phyloP scores from a whole-genome alignment of 306 rosid species.

The Vicia sativa region DNA sequence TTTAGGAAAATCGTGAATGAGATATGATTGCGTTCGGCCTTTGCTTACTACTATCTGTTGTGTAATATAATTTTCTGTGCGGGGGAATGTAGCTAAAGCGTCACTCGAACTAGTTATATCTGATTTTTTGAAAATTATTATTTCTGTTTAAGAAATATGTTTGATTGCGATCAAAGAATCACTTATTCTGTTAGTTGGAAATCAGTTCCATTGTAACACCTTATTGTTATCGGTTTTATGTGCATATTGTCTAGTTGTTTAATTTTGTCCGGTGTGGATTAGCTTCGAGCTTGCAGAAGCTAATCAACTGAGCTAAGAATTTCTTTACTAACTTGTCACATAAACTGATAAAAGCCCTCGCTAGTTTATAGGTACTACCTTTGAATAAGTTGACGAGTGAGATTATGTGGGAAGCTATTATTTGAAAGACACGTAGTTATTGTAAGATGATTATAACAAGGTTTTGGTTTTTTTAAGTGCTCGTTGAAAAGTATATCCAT shows the following conservation, averaged over 20 bases:
- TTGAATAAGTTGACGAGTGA: neutral
- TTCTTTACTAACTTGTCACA: neutral
- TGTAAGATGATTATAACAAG: neutral
- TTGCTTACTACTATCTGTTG: too few species aligned
- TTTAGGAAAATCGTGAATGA: neutral
- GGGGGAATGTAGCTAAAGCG: too few species aligned
- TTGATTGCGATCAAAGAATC: neutral
- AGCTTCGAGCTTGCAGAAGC: neutral
- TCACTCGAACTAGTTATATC: too few species aligned
- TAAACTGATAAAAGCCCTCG: neutral
- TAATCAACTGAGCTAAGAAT: neutral
- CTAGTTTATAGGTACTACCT: neutral
- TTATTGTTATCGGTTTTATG: neutral
- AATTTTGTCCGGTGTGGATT: constrained; percentile 2
- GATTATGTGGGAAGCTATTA: neutral
- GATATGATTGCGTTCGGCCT: neutral
- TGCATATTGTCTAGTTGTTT: constrained; percentile 25
- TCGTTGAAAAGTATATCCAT: too few species aligned
- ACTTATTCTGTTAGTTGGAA: neutral
- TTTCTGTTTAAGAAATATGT: too few species aligned
- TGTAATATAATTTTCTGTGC: too few species aligned
- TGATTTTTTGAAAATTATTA: too few species aligned
- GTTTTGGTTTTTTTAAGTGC: neutral
- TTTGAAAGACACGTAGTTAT: neutral
- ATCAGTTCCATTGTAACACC: neutral